Evolutionary conservation across 306 rosid species (phyloP).

Genomic region (Begonia loranthoides): DNA sequence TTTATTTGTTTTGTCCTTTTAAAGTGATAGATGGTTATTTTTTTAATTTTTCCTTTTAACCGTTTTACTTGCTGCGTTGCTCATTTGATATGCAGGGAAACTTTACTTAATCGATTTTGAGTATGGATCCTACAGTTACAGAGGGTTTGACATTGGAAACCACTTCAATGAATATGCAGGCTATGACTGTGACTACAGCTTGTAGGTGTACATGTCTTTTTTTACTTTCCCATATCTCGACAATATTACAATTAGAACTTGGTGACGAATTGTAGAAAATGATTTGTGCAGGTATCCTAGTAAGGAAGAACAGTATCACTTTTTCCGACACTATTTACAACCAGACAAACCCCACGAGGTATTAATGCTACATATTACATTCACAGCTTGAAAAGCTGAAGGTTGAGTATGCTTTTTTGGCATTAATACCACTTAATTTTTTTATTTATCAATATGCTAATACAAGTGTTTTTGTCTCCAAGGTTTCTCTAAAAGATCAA

Average conservation of each 20-base stretch:
- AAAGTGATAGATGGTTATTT: too few relatives aligned
- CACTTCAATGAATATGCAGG: constrained; percentile 95
- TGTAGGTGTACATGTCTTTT: constrained; percentile 32
- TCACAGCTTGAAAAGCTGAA: too few relatives aligned
- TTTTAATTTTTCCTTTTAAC: too few relatives aligned
- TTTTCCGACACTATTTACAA: constrained; percentile 77
- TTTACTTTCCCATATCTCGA: constrained; percentile 2
- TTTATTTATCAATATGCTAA: neutral
- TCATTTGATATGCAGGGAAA: constrained; percentile 32
- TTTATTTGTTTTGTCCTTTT: too few relatives aligned
- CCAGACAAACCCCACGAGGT: constrained; percentile 70
- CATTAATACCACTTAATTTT: neutral
- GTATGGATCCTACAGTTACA: constrained; percentile 87
- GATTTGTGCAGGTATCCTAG: constrained; percentile 51
- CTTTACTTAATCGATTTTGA: constrained; percentile 88
- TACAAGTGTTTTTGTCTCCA: constrained; percentile 1
- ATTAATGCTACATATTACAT: neutral
- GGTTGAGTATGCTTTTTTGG: too few relatives aligned
- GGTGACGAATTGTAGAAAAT: neutral
- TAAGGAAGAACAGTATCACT: constrained; percentile 63
- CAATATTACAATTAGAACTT: constrained; percentile 8
- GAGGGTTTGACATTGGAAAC: constrained; percentile 93
- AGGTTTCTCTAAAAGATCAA: constrained; percentile 63
- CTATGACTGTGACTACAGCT: constrained; percentile 67
- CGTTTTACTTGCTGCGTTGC: too few relatives aligned